Base-by-base conservation (phyloP, 768 basidiomycete genomes). In the Austroboletus eburneus region DNA sequence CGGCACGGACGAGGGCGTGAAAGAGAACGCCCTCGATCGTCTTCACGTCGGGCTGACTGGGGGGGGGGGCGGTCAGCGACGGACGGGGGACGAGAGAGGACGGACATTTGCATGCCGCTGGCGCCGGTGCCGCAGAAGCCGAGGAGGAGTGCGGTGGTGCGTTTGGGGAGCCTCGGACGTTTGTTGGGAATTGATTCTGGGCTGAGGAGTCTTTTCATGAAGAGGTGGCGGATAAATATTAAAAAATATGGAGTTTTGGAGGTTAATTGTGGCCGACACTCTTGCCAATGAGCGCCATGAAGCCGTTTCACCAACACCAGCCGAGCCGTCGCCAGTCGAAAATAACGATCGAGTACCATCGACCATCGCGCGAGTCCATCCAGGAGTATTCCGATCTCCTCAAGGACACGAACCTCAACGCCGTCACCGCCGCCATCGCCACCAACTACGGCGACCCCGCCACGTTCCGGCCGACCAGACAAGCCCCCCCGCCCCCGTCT, bases 101-200 rank as follows among this genome's bases (percentile, higher is more conserved):
- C 91, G 61, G 61, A 96, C 95, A 93, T 87, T 71, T 98, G 95
- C 90, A 96, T 97, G 20, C 95, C 95, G 57, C 79, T 85, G 64
- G 84, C 96, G 1, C 89, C 91, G 0, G 89, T 83, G 6, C 95
- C 95, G 67, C 90, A 91, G 57, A 92, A 97, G 3, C 94, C 93
- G 22, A 97, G 72, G 42, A 96, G 69, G 39, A 97, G 64, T 0
- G 90, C 93, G 33, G 84, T 85, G 70, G 84, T 84, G 57, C 85
- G 77, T 69, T 96, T 96, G 13, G 93, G 91, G 21, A 85, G 68
- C 27, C 87, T 76, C 20, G 73, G 74, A 14, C 4, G 30, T 32
- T 32, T 32, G n/a, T n/a, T n/a, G n/a, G n/a, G n/a, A n/a, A n/a
- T n/a, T 3, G 71, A 71, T 59, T 81, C 82, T 9, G 50, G 43